Conservation (phyloP, 345 rosid species). For the Heritiera littoralis region DNA sequence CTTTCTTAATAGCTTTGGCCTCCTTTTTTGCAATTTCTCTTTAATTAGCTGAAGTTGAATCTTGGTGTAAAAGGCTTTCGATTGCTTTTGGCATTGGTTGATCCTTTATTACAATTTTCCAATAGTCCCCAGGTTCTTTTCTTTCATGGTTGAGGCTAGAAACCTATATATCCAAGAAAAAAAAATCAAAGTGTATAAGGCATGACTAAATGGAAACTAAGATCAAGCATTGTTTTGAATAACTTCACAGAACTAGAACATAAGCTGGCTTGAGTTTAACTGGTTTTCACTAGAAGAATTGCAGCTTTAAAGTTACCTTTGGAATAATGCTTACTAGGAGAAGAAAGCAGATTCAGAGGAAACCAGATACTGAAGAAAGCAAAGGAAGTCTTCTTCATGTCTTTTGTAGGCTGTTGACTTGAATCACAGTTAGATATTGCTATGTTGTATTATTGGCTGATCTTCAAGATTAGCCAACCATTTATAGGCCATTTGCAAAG, state of each 20-base stretch:
- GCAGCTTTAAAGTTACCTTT: too few relatives aligned
- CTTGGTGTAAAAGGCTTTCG: slow-evolving; percentile 15
- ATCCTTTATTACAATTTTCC: slow-evolving; percentile 12
- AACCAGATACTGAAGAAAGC: too few relatives aligned
- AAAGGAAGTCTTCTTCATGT: too few relatives aligned
- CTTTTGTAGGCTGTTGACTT: too few relatives aligned
- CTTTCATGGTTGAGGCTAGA: neutral
- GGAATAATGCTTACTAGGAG: too few relatives aligned
- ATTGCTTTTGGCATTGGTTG: slow-evolving; percentile 18
- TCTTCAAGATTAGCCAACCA: too few relatives aligned
- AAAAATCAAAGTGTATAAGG: neutral
- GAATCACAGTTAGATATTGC: too few relatives aligned
- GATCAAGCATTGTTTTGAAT: neutral
- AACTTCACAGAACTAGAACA: neutral
- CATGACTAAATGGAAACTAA: neutral
- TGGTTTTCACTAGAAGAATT: too few relatives aligned
- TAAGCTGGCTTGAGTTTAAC: too few relatives aligned
- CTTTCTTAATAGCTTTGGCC: neutral
- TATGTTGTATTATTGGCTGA: too few relatives aligned
- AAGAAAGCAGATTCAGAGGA: too few relatives aligned
- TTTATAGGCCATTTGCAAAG: too few relatives aligned
- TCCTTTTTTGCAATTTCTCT: neutral
- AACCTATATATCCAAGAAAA: neutral
- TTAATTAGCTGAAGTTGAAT: neutral
- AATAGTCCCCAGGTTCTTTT: slow-evolving; percentile 20